Conservation (phyloP, 1,284 basidiomycete genomes). For the Fomitiporia mediterranea region DNA sequence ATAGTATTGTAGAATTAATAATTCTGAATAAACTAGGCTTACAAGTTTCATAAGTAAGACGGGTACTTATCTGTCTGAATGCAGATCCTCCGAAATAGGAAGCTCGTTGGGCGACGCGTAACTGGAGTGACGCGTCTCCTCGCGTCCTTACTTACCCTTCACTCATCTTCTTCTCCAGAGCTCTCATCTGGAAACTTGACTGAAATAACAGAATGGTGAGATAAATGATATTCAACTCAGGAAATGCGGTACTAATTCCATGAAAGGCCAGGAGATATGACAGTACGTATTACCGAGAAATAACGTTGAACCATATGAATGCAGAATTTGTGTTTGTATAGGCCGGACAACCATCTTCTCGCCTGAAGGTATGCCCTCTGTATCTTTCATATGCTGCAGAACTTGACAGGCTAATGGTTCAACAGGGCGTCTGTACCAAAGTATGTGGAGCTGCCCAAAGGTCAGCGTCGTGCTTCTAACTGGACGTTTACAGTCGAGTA, state of each 20-base stretch:
- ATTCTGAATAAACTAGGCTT: background rate
- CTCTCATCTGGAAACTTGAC: too few species aligned
- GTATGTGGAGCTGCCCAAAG: slow-evolving; percentile 36
- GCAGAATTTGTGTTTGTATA: slow-evolving; percentile 27
- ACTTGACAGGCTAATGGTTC: background rate
- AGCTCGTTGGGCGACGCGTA: slow-evolving; percentile 3
- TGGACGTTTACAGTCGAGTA: slow-evolving; percentile 74
- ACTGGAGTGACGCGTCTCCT: slow-evolving; percentile 12
- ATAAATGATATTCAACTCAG: too few species aligned
- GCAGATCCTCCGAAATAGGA: slow-evolving; percentile 1
- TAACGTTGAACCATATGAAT: slow-evolving; percentile 9
- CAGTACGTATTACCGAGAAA: slow-evolving; percentile 48
- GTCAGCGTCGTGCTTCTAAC: slow-evolving; percentile 1
- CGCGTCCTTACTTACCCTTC: background rate
- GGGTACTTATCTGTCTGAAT: background rate
- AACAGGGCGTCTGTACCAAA: slow-evolving; percentile 85
- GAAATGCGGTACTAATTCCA: background rate
- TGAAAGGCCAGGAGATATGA: slow-evolving; percentile 83
- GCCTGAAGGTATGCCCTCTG: slow-evolving; percentile 71
- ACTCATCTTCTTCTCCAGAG: background rate
- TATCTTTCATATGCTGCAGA: background rate
- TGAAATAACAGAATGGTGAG: background rate
- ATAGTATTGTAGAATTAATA: background rate
- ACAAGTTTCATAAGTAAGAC: background rate
- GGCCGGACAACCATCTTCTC: slow-evolving; percentile 95